Conservation (phyloP, 768 basidiomycete genomes). For the Lactarius hatsudake region DNA sequence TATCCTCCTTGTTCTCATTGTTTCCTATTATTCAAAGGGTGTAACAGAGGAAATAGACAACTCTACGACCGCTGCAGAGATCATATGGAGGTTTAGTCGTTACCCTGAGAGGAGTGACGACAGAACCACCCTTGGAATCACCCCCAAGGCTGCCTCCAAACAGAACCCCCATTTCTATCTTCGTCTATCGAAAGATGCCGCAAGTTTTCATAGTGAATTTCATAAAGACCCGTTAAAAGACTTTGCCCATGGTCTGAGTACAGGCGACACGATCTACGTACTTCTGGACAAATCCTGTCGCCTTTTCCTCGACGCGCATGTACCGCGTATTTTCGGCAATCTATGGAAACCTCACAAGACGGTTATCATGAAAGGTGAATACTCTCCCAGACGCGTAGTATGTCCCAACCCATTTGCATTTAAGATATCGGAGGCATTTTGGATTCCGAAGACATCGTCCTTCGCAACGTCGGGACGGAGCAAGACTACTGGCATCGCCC, state of each 20-base stretch:
- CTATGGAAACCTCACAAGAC: conserved; percentile 5
- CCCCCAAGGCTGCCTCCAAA: neutral
- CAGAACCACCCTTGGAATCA: neutral
- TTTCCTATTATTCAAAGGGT: neutral
- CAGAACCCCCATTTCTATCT: conserved; percentile 3
- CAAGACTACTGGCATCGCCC: conserved; percentile 1
- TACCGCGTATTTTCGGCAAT: conserved; percentile 5
- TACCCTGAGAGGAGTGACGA: neutral
- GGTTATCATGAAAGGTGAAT: conserved; percentile 15
- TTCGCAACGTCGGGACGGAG: neutral
- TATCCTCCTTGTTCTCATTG: neutral
- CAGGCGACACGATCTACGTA: too few species aligned
- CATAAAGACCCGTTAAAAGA: neutral
- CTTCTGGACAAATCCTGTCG: neutral
- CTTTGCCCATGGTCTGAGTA: too few species aligned
- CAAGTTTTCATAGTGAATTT: neutral
- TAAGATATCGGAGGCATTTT: neutral
- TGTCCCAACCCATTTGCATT: neutral
- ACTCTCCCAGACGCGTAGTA: too few species aligned
- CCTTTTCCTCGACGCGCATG: neutral
- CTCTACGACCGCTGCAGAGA: neutral
- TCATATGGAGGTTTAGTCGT: neutral
- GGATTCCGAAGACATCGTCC: neutral
- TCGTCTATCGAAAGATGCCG: neutral
- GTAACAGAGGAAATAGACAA: neutral